These are phyloP conservation scores for Jacaranda copaia DNA, from an alignment of 257 asterid genomes.

Conservation along the genomic window DNA sequence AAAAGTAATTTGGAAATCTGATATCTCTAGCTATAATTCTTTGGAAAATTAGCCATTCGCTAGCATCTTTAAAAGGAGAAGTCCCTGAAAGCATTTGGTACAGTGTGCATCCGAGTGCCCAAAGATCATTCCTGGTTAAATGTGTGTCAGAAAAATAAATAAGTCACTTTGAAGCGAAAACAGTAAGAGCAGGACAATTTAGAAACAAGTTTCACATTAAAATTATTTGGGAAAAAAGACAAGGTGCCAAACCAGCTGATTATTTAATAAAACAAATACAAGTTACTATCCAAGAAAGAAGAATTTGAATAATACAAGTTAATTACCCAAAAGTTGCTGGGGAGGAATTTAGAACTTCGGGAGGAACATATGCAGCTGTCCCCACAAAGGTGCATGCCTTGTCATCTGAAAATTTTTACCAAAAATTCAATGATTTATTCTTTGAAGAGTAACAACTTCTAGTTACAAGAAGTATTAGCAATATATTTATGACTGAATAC, in stretches of 20 bases:
- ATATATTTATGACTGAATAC: constrained; percentile 44
- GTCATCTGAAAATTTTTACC: constrained; percentile 63
- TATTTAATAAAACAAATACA: not conserved
- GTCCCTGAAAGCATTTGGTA: constrained; percentile 99
- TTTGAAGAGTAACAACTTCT: not conserved
- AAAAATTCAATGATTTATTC: not conserved
- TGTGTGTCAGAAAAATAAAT: constrained; percentile 19
- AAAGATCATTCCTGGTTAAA: constrained; percentile 88
- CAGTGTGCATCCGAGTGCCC: constrained; percentile 99
- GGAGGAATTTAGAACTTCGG: constrained; percentile 95
- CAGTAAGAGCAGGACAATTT: not conserved
- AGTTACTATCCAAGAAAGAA: not conserved
- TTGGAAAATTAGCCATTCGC: constrained; percentile 99
- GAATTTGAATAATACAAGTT: not conserved
- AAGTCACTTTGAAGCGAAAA: constrained; percentile 23
- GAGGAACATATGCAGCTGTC: constrained; percentile 99
- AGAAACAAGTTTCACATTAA: not conserved
- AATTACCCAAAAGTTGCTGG: constrained; percentile 88
- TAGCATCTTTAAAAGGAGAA: constrained; percentile 96
- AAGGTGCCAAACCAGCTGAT: too few relatives aligned
- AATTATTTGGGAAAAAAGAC: not conserved
- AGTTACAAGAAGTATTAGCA: constrained; percentile 15
- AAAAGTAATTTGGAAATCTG: constrained; percentile 84
- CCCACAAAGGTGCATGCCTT: constrained; percentile 99
- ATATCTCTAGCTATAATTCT: constrained; percentile 93